A percentile compares a stretch with the other conserved stretches of the same genome.
phyloP scores from a whole-genome alignment of 1,139 yeast genomes.

The Candida anutae region DNA sequence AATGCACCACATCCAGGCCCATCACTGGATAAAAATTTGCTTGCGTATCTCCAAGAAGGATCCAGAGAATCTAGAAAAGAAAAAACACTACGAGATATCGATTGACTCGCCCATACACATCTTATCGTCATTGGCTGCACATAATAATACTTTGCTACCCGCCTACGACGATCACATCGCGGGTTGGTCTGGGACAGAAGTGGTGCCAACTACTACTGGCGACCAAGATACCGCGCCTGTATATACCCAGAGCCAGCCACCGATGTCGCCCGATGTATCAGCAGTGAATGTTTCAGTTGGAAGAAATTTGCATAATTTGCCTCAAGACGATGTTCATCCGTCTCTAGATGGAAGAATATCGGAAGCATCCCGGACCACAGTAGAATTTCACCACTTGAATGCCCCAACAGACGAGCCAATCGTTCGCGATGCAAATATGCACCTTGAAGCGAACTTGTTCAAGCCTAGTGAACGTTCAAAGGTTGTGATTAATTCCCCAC shows the following conservation, averaged over 20 bases:
- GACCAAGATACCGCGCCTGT: constrained; percentile 10
- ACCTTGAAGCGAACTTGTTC: constrained; percentile 53
- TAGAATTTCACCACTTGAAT: constrained; percentile 22
- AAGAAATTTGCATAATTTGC: background rate
- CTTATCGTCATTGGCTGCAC: constrained; percentile 58
- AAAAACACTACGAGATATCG: constrained; percentile 86
- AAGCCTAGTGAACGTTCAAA: constrained; percentile 32
- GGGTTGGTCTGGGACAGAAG: constrained; percentile 3
- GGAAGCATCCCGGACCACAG: background rate
- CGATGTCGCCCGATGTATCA: constrained; percentile 50
- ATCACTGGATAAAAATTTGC: constrained; percentile 91
- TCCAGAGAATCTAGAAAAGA: constrained; percentile 45
- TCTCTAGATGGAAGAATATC: constrained; percentile 12
- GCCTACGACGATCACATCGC: constrained; percentile 32
- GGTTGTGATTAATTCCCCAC: constrained; percentile 43
- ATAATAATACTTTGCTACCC: constrained; percentile 63
- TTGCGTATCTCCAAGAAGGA: constrained; percentile 64
- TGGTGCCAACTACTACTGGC: background rate
- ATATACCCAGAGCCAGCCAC: constrained; percentile 21
- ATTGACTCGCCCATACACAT: constrained; percentile 88
- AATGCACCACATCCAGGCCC: constrained; percentile 67
- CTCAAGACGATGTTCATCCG: background rate
- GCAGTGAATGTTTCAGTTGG: constrained; percentile 28
- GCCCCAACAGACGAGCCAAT: constrained; percentile 27
- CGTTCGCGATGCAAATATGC: constrained; percentile 35